Conservation (phyloP, 2,329 filamentous ascomycete species). For the Sclerotinia nivalis region DNA sequence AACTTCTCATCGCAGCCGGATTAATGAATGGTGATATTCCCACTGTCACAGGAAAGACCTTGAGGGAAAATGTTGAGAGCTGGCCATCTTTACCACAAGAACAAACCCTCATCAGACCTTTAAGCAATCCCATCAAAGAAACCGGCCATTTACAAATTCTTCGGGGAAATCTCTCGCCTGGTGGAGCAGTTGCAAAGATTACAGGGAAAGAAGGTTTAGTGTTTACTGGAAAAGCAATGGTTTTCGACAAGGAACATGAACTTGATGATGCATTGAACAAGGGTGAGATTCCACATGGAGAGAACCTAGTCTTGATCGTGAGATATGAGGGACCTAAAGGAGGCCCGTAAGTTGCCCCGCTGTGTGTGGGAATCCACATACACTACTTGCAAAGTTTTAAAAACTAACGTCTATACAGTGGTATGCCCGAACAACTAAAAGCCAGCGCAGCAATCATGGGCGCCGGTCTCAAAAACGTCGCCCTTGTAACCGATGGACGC, state of each 20-base stretch:
- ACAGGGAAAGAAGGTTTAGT: slow-evolving; percentile 88
- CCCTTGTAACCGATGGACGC: slow-evolving; percentile 87
- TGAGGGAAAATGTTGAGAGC: slow-evolving; percentile 76
- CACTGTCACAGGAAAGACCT: slow-evolving; percentile 81
- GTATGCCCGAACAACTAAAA: slow-evolving; percentile 94
- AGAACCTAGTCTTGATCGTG: slow-evolving; percentile 86
- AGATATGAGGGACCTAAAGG: slow-evolving; percentile 93
- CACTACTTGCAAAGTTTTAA: neutral
- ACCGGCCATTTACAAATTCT: slow-evolving; percentile 89
- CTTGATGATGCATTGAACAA: slow-evolving; percentile 73
- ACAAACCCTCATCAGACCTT: slow-evolving; percentile 79
- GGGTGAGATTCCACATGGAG: slow-evolving; percentile 67
- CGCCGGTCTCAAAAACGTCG: slow-evolving; percentile 81
- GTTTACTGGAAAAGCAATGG: slow-evolving; percentile 78
- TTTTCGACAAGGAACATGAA: slow-evolving; percentile 83
- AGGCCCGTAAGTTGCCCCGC: slow-evolving; percentile 55
- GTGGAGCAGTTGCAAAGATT: slow-evolving; percentile 91
- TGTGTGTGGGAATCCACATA: too few species aligned
- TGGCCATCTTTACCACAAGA: slow-evolving; percentile 76
- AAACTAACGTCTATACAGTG: slow-evolving; percentile 41
- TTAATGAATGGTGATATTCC: slow-evolving; percentile 75
- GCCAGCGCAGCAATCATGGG: slow-evolving; percentile 91
- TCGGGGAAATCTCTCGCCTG: slow-evolving; percentile 82
- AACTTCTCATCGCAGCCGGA: slow-evolving; percentile 74
- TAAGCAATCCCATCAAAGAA: slow-evolving; percentile 74